Percentiles rank a stretch among this genome's conserved stretches.
Conservation (phyloP, 768 basidiomycete species). For the Lentinula lateritia region DNA sequence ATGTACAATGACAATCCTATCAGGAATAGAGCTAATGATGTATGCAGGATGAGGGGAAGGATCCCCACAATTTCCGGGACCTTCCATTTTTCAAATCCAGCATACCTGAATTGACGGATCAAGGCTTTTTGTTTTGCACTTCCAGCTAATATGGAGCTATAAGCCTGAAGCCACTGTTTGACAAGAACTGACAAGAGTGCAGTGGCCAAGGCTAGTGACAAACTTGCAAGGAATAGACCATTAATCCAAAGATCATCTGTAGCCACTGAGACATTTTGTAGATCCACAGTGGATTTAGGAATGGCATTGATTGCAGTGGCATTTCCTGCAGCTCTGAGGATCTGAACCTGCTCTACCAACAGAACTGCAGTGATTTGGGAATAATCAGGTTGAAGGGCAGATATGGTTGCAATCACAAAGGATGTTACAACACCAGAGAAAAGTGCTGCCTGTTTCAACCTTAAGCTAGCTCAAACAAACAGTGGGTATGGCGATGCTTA, state of each 20-base stretch:
- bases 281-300: neutral
- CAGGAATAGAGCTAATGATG: constrained; percentile 4
- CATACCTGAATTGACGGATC: neutral
- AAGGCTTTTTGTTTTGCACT: neutral
- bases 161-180: constrained; percentile 8
- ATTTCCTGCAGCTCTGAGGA: neutral
- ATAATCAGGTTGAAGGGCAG: neutral
- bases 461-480: no score
- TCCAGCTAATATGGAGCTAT: neutral
- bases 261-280: neutral
- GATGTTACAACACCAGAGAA: neutral
- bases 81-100: constrained; percentile 2
- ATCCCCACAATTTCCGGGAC: constrained; percentile 1
- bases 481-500: neutral
- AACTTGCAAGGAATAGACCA: constrained; percentile 5
- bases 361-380: neutral
- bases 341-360: neutral
- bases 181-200: constrained; percentile 1
- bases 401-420: neutral
- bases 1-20: neutral
- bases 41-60: constrained; percentile 6
- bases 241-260: constrained; percentile 6
- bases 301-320: neutral
- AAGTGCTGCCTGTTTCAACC: neutral
- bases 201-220: neutral